Conservation (phyloP, 1,284 basidiomycete genomes). For the Pseudozyma thailandica region DNA sequence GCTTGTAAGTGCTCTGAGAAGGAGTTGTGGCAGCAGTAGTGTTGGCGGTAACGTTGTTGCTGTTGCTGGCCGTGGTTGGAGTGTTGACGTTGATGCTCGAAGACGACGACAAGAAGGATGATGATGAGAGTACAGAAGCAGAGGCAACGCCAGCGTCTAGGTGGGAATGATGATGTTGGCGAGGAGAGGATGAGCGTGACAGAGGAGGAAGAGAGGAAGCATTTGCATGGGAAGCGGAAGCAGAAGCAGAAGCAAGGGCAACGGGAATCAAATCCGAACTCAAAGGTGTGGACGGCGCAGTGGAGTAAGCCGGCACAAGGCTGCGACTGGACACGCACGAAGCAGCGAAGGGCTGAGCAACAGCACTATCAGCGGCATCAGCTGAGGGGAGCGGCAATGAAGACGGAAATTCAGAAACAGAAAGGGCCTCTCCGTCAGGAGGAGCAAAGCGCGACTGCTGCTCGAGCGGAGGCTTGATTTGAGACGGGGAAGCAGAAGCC, state of each 20-base stretch:
- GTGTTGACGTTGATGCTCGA: constrained; percentile 19
- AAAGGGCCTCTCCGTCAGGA: too few relatives aligned
- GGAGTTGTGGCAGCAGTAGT: constrained; percentile 23
- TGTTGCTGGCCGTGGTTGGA: not conserved
- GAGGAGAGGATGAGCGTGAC: not conserved
- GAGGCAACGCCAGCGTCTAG: constrained; percentile 1
- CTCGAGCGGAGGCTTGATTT: too few relatives aligned
- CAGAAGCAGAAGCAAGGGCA: constrained; percentile 1
- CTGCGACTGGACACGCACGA: not conserved
- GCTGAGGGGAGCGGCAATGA: not conserved
- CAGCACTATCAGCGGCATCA: constrained; percentile 2
- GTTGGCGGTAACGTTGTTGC: constrained; percentile 2
- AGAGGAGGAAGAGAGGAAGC: constrained; percentile 3
- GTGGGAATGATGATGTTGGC: constrained; percentile 3
- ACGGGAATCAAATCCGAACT: constrained; percentile 13
- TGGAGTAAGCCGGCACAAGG: constrained; percentile 14
- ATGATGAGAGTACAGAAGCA: constrained; percentile 12
- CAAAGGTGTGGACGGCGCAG: constrained; percentile 18
- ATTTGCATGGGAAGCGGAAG: not conserved
- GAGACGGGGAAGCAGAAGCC: constrained; percentile 1
- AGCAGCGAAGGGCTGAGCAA: not conserved
- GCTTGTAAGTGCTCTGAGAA: constrained; percentile 22
- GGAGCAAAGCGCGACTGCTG: constrained; percentile 3
- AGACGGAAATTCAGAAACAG: constrained; percentile 2
- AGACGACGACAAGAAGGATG: constrained; percentile 16